Evolutionary conservation across 1,139 yeast species (phyloP), one percentile per base, ranked within the genome.

Genomic region (Entelexis sorbosivorans): DNA sequence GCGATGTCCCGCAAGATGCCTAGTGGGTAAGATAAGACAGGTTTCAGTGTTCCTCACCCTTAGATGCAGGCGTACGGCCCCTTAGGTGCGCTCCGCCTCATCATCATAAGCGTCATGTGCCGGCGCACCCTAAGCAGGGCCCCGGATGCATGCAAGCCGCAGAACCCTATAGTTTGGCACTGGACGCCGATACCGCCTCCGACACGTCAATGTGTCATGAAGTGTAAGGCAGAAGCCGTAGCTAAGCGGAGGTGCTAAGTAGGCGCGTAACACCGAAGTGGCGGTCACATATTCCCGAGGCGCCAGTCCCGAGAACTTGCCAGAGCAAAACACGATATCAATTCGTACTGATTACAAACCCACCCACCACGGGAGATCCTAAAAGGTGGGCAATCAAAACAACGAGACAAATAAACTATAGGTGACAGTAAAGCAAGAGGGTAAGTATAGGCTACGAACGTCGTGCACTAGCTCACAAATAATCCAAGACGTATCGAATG

Each of bases 381-480:
- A 36, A 36, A 36, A 36, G 28, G 40, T 36, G 40, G 40, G 40
- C 40, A 26, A 36, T 36, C 40, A 36, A 22, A 36, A 36, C 40
- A 36, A 36, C 28, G 9, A 14, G 19, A 36, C 16, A 17, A 13
- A 14, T 5, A 17, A 32, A 32, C 9, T 10, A 9, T 11, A 11
- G 31, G 5, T 11, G 10, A 11, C 10, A 28, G 31, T 3, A 10
- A 11, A 10, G 31, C 5, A 11, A 11, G 5, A 28, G 10, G 13
- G 31, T 10, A 11, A 3, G 2, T 1, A 28, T 10, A 13, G 31
- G 14, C 13, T 2, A 11, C 10, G 31, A 28, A n/a, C n/a, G n/a
- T n/a, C n/a, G 14, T 10, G 13, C 13, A 10, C 31, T 11, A 10
- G n/a, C n/a, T n/a, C n/a, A n/a, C n/a, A n/a, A n/a, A n/a, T n/a